These are phyloP conservation scores for Mycena galericulata DNA, from an alignment of 768 basidiomycete species.

Conservation along the genomic window DNA sequence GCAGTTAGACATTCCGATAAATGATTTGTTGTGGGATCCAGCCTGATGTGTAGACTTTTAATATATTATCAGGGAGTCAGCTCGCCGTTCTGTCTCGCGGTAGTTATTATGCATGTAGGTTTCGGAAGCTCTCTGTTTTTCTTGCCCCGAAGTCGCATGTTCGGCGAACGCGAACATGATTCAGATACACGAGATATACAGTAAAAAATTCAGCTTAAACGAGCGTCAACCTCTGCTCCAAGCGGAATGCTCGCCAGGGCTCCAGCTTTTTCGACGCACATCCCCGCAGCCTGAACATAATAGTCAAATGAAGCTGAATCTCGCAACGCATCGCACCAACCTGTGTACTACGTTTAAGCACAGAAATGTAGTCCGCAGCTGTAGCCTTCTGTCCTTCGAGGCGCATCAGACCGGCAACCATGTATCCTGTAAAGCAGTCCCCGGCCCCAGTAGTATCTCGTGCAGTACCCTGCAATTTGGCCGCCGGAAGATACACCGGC, in stretches of 20 bases:
- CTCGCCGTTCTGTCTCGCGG: no score
- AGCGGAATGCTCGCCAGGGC: slow-evolving; percentile 70
- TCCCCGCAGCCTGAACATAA: slow-evolving; percentile 64
- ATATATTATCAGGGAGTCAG: no score
- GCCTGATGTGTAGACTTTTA: no score
- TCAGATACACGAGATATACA: no score
- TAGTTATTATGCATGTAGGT: no score
- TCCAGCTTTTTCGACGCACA: slow-evolving; percentile 69
- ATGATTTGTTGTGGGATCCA: slow-evolving; percentile 80
- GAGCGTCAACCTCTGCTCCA: slow-evolving; percentile 24
- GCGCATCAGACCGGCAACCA: slow-evolving; percentile 67
- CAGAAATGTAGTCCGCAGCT: slow-evolving; percentile 49
- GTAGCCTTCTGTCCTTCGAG: slow-evolving; percentile 40
- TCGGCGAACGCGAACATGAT: no score
- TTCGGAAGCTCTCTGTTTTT: no score
- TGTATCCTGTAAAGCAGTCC: slow-evolving; percentile 73
- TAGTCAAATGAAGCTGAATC: neutral
- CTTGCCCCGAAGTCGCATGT: no score
- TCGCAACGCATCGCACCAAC: neutral
- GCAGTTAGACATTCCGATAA: slow-evolving; percentile 68
- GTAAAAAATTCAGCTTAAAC: slow-evolving; percentile 20
- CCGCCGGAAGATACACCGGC: slow-evolving; percentile 59
- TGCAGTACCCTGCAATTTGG: slow-evolving; percentile 51
- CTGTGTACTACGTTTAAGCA: slow-evolving; percentile 53
- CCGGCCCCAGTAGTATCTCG: slow-evolving; percentile 74